phyloP scores from a whole-genome alignment of 352 stramenopile species.

The Globisporangium rhizosaccharum region DNA sequence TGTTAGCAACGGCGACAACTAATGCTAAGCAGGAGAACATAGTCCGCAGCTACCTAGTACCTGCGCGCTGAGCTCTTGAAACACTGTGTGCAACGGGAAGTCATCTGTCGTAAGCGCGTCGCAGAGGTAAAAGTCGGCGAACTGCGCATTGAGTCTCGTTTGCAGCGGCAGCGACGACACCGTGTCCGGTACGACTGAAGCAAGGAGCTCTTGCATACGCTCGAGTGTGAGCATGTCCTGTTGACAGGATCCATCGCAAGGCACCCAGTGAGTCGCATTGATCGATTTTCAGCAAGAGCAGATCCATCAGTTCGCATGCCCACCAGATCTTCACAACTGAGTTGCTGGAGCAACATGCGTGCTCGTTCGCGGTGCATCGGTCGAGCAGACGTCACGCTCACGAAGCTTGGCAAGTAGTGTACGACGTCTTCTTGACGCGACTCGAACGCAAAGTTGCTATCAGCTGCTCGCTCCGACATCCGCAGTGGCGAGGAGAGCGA shows the following conservation, averaged over 20 bases:
- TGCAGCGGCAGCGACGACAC: background rate
- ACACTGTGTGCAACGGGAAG: conserved; percentile 29
- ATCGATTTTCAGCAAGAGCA: too few relatives aligned
- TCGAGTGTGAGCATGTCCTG: conserved; percentile 10
- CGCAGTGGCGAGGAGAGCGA: background rate
- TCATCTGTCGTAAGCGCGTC: conserved; percentile 7
- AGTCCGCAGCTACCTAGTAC: conserved; percentile 13
- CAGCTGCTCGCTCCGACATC: background rate
- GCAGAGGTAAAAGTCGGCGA: conserved; percentile 31
- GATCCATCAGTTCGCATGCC: background rate
- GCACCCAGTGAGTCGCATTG: background rate
- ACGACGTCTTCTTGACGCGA: background rate
- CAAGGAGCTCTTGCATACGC: conserved; percentile 8
- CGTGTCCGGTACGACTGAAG: background rate
- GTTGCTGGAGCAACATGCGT: conserved; percentile 21
- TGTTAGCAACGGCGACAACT: background rate
- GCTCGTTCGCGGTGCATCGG: conserved; percentile 19
- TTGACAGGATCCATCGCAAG: background rate
- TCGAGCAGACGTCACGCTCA: conserved; percentile 14
- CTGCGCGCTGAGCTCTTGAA: conserved; percentile 56
- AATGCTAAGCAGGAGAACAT: background rate
- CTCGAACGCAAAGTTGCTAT: conserved; percentile 8
- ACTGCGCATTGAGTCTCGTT: conserved; percentile 22
- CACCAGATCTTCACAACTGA: conserved; percentile 15
- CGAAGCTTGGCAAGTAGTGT: conserved; percentile 8